Evolutionary conservation across 2,329 filamentous ascomycete genomes (phyloP).

Genomic region (Aspergillus sp.): DNA sequence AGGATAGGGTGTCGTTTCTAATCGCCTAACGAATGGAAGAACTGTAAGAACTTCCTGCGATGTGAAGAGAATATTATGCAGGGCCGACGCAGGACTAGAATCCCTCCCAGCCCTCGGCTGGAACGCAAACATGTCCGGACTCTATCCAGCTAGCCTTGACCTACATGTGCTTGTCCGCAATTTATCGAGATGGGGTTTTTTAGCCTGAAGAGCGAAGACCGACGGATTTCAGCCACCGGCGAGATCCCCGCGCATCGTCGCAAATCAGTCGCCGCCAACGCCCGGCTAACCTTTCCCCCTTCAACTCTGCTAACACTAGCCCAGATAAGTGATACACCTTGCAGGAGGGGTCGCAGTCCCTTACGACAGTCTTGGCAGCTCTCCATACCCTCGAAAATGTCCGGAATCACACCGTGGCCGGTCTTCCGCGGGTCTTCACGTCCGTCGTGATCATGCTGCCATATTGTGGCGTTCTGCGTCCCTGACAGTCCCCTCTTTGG

Average conservation of each 20-base stretch:
- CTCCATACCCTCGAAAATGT: neutral
- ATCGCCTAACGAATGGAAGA: too few relatives aligned
- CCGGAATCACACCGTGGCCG: too few relatives aligned
- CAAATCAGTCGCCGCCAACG: neutral
- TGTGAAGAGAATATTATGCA: neutral
- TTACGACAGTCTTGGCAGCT: neutral
- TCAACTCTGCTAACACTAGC: neutral
- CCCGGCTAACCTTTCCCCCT: neutral
- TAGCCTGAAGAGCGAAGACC: neutral
- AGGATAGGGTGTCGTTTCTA: too few relatives aligned
- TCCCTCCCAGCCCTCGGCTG: neutral
- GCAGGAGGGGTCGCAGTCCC: neutral
- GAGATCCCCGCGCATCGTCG: neutral
- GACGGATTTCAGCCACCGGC: neutral
- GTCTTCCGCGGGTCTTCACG: neutral
- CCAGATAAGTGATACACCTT: too few relatives aligned
- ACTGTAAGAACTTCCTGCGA: too few relatives aligned
- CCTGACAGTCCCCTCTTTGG: too few relatives aligned
- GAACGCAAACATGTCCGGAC: neutral
- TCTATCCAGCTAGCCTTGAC: neutral
- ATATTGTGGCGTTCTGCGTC: neutral
- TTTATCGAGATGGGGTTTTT: too few relatives aligned
- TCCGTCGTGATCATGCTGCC: neutral
- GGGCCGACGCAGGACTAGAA: neutral
- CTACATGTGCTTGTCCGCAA: too few relatives aligned